These are phyloP conservation scores for Dichotomocladium elegans DNA, from an alignment of 371 early-diverging fungal species.

Conservation along the genomic window DNA sequence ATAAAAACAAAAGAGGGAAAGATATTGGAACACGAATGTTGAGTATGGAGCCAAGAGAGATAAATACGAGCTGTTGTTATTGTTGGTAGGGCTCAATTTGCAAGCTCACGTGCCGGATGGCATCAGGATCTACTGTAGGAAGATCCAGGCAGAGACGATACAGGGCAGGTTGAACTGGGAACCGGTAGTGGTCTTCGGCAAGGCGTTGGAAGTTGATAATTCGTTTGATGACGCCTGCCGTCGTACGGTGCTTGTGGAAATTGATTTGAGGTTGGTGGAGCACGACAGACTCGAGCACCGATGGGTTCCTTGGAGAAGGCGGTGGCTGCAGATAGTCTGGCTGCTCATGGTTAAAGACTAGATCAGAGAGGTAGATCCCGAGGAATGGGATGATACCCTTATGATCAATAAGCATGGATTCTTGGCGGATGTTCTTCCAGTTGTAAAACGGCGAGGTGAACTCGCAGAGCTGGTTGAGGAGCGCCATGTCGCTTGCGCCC, in stretches of 20 bases:
- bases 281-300: slow-evolving; percentile 16
- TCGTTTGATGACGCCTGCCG: slow-evolving; percentile 61
- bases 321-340: slow-evolving; percentile 45
- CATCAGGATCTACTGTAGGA: slow-evolving; percentile 27
- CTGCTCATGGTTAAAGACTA: slow-evolving; percentile 62
- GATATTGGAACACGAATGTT: too few relatives aligned
- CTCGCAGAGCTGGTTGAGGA: slow-evolving; percentile 47
- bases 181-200: slow-evolving; percentile 56
- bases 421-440: slow-evolving; percentile 61
- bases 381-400: slow-evolving; percentile 61
- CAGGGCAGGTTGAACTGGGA: slow-evolving; percentile 41
- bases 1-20: too few relatives aligned
- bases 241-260: slow-evolving; percentile 60
- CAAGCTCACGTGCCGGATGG: slow-evolving; percentile 28
- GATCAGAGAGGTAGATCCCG: slow-evolving; percentile 64
- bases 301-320: slow-evolving; percentile 3
- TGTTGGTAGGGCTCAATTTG: slow-evolving; percentile 10
- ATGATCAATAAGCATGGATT: slow-evolving; percentile 49
- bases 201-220: slow-evolving; percentile 58
- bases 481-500: slow-evolving; percentile 39
- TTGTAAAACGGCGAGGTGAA: slow-evolving; percentile 62
- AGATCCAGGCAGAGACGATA: slow-evolving; percentile 33
- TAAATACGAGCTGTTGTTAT: too few relatives aligned
- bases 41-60: too few relatives aligned
- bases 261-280: slow-evolving; percentile 53